Evolutionary conservation across 495 filamentous ascomycete genomes (phyloP).

Genomic region (Aspergillus avenaceus): DNA sequence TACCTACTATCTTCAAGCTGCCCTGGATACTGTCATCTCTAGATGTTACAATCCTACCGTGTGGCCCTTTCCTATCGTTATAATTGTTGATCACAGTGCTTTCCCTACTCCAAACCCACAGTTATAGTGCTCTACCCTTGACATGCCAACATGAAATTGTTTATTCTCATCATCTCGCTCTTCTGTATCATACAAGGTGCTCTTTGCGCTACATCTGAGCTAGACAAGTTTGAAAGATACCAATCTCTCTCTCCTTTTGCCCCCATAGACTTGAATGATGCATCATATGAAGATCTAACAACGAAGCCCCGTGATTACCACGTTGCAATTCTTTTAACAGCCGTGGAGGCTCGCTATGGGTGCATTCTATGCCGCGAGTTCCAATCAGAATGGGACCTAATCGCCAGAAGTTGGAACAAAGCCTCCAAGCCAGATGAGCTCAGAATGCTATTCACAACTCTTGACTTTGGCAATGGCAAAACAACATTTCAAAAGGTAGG

Average conservation of each 20-base stretch:
- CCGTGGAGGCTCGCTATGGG: conserved; percentile 77
- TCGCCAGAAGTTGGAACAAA: conserved; percentile 81
- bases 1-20: too few relatives aligned
- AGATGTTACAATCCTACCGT: background rate
- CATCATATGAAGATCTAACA: conserved; percentile 70
- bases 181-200: conserved; percentile 46
- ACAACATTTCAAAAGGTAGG: conserved; percentile 81
- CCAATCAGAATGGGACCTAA: conserved; percentile 89
- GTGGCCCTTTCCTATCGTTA: conserved; percentile 1
- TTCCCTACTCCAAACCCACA: background rate
- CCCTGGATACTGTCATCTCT: too few relatives aligned
- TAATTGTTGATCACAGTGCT: background rate
- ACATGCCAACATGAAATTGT: conserved; percentile 48
- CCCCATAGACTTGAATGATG: conserved; percentile 73
- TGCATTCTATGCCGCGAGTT: conserved; percentile 87
- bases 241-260: conserved; percentile 60
- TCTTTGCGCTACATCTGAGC: conserved; percentile 21
- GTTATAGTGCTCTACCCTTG: conserved; percentile 2
- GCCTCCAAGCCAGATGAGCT: conserved; percentile 71
- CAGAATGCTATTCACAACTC: conserved; percentile 72
- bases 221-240: conserved; percentile 60
- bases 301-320: conserved; percentile 77
- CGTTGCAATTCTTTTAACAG: conserved; percentile 79
- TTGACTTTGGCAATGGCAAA: conserved; percentile 86
- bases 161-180: conserved; percentile 49